These are phyloP conservation scores for Pythium sp. DNA, from an alignment of 352 stramenopile genomes.

Conservation along the genomic window DNA sequence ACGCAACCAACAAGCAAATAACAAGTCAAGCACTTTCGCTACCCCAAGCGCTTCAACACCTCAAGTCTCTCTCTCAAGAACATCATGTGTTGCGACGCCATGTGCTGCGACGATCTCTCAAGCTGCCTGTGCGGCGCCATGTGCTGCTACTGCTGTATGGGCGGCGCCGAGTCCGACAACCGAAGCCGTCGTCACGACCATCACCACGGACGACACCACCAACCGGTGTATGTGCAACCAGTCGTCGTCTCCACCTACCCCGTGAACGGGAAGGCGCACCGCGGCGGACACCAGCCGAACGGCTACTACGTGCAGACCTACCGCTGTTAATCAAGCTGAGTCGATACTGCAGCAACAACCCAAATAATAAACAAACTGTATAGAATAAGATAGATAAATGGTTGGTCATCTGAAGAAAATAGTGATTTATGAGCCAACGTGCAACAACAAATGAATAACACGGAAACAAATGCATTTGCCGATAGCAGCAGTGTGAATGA, in stretches of 20 bases:
- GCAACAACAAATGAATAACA: background rate
- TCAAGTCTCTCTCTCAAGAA: too few relatives aligned
- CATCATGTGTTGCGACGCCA: background rate
- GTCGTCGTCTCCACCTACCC: slow-evolving; percentile 23
- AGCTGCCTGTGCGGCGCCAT: slow-evolving; percentile 33
- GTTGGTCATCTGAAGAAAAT: background rate
- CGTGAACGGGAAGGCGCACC: slow-evolving; percentile 1
- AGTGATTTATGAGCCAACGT: background rate
- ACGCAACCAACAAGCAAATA: background rate
- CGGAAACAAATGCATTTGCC: background rate
- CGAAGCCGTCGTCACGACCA: slow-evolving; percentile 14
- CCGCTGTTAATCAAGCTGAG: background rate
- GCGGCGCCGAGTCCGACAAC: slow-evolving; percentile 18
- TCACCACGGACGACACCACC: slow-evolving; percentile 10
- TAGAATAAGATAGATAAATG: background rate
- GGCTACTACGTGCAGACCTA: slow-evolving; percentile 15
- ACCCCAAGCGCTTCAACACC: background rate
- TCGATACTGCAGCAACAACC: background rate
- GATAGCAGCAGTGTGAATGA: background rate
- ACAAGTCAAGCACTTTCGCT: background rate
- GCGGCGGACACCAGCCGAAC: slow-evolving; percentile 7
- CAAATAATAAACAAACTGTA: background rate
- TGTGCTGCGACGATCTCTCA: slow-evolving; percentile 30
- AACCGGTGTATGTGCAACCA: slow-evolving; percentile 36
- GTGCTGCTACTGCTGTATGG: slow-evolving; percentile 19